A percentile compares a stretch with the other conserved stretches of the same genome.
These are phyloP conservation scores for Picea mariana DNA, from an alignment of 83 land plant species.

Conservation along the genomic window DNA sequence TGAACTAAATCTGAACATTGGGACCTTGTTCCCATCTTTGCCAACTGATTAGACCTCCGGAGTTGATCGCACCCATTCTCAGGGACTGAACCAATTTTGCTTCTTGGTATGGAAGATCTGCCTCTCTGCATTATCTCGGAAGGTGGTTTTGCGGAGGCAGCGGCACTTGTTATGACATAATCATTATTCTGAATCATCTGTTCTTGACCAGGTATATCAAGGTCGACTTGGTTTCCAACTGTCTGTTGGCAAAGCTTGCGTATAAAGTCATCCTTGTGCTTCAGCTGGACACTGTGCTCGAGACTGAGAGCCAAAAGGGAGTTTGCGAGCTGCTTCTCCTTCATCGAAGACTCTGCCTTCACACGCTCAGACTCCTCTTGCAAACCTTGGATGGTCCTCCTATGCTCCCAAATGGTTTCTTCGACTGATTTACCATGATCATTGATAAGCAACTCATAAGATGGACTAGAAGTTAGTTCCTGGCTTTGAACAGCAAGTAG, in stretches of 20 bases:
- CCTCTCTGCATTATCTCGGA: too few species aligned
- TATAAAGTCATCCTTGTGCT: constrained; percentile 5
- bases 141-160: not conserved
- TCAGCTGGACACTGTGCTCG: not conserved
- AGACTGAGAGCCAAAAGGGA: not conserved
- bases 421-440: not conserved
- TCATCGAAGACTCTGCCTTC: not conserved
- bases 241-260: not conserved
- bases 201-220: not conserved
- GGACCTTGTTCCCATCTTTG: too few species aligned
- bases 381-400: not conserved
- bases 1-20: too few species aligned
- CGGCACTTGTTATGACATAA: not conserved
- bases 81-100: not conserved
- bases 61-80: not conserved
- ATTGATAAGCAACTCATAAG: not conserved
- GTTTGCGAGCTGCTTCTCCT: not conserved
- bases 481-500: constrained; percentile 13
- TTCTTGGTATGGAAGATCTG: not conserved
- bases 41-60: not conserved
- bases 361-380: not conserved
- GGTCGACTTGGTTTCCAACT: too few species aligned
- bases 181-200: not conserved
- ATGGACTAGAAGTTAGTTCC: not conserved
- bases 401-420: not conserved